A percentile compares a stretch with the other conserved stretches of the same genome.
Evolutionary conservation across 129 eudicot species (phyloP).

Genomic region (Tagetes erecta): DNA sequence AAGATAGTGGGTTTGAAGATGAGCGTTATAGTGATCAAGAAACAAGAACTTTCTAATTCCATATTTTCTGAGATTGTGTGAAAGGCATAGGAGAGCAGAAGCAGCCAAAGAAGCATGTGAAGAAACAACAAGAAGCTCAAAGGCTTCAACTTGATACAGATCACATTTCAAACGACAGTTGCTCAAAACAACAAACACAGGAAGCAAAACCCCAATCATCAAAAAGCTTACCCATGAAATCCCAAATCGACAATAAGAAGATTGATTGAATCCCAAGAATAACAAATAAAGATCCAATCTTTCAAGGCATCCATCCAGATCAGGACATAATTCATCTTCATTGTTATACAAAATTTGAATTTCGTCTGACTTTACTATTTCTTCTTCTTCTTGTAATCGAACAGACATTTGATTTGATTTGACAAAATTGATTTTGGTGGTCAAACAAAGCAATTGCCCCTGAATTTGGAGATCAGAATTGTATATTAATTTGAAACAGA

Average conservation of each 20-base stretch:
- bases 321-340: constrained; percentile 27
- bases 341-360: constrained; percentile 4
- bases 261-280: constrained; percentile 55
- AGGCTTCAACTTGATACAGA: constrained; percentile 52
- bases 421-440: too few species aligned
- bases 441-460: too few species aligned
- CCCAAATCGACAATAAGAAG: constrained; percentile 37
- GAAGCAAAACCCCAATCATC: constrained; percentile 49
- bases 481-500: background rate
- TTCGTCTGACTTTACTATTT: constrained; percentile 24
- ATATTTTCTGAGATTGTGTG: constrained; percentile 67
- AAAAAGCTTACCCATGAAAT: constrained; percentile 51
- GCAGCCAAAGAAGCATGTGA: constrained; percentile 69
- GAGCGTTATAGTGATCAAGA: constrained; percentile 70
- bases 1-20: constrained; percentile 51
- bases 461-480: background rate
- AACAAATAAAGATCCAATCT: constrained; percentile 42
- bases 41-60: constrained; percentile 71
- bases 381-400: constrained; percentile 1
- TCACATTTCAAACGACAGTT: constrained; percentile 56
- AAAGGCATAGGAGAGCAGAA: constrained; percentile 64
- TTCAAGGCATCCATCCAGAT: constrained; percentile 50
- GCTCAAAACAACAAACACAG: constrained; percentile 46
- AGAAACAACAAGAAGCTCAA: constrained; percentile 62
- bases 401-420: constrained; percentile 15